Conservation (phyloP, 2,329 filamentous ascomycete species). For the Cladosporium halotolerans region DNA sequence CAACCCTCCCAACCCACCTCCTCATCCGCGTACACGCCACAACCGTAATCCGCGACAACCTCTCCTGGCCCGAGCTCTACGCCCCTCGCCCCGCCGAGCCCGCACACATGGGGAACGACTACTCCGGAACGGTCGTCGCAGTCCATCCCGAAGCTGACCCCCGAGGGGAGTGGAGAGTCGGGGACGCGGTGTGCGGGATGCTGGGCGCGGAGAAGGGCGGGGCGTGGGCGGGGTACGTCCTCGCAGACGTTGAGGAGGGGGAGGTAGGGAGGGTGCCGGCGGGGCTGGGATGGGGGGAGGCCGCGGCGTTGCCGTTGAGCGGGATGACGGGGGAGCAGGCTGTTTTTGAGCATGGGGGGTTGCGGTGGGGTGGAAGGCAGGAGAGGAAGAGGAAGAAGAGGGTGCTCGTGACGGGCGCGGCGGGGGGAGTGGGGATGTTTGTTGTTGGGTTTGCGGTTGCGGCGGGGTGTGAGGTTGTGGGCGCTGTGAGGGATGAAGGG, state of each 20-base stretch:
- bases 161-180: slow-evolving; percentile 26
- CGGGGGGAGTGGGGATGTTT: slow-evolving; percentile 38
- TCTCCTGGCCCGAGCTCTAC: slow-evolving; percentile 27
- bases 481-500: slow-evolving; percentile 28
- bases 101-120: slow-evolving; percentile 33
- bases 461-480: slow-evolving; percentile 32
- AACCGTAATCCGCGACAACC: slow-evolving; percentile 29
- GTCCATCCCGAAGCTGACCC: slow-evolving; percentile 19
- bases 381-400: slow-evolving; percentile 17
- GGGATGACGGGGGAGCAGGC: slow-evolving; percentile 39
- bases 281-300: slow-evolving; percentile 31
- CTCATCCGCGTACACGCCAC: slow-evolving; percentile 32
- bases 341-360: slow-evolving; percentile 27
- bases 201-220: slow-evolving; percentile 25
- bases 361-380: neutral
- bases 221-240: slow-evolving; percentile 30
- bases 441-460: slow-evolving; percentile 35
- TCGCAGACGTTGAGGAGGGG: slow-evolving; percentile 26
- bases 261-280: slow-evolving; percentile 33
- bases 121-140: slow-evolving; percentile 34
- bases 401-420: slow-evolving; percentile 37
- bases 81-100: neutral
- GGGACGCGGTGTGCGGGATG: slow-evolving; percentile 33
- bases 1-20: neutral
- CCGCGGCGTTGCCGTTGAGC: slow-evolving; percentile 36